Conservation (phyloP, 2,329 filamentous ascomycete species). For the Alternaria sp. region DNA sequence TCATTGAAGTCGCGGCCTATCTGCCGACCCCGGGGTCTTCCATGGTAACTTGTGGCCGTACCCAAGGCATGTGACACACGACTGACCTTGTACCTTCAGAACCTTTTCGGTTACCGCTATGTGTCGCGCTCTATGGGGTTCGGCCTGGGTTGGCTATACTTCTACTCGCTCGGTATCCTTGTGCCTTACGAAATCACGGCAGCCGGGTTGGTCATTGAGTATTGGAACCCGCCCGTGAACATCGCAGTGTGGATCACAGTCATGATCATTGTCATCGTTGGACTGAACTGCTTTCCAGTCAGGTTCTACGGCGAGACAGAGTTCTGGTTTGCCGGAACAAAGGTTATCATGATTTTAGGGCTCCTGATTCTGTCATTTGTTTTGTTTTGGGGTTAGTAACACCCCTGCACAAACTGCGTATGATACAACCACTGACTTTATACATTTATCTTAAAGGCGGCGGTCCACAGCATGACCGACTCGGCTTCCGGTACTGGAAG, state of each 20-base stretch:
- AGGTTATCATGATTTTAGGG: constrained; percentile 50
- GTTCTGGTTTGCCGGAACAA: constrained; percentile 43
- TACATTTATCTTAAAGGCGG: constrained; percentile 45
- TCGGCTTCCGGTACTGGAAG: constrained; percentile 67
- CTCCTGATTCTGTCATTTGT: constrained; percentile 61
- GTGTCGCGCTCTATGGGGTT: constrained; percentile 68
- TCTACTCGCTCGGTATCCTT: constrained; percentile 38
- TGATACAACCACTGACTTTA: neutral
- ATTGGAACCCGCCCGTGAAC: constrained; percentile 44
- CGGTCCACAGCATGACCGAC: constrained; percentile 57
- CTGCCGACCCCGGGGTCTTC: constrained; percentile 63
- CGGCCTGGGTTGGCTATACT: constrained; percentile 37
- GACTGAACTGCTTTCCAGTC: constrained; percentile 47
- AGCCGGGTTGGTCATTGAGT: constrained; percentile 47
- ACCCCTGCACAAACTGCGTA: neutral
- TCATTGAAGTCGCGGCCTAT: constrained; percentile 61
- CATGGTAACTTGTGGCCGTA: constrained; percentile 41
- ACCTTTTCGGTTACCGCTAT: constrained; percentile 56
- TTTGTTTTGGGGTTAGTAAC: constrained; percentile 55
- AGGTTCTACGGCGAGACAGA: constrained; percentile 48
- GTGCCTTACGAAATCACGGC: constrained; percentile 46
- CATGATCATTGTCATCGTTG: constrained; percentile 44
- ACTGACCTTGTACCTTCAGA: constrained; percentile 16
- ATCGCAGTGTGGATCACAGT: constrained; percentile 47
- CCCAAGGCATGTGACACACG: neutral